These are phyloP conservation scores for Cyberlindnera misumaiensis DNA, from an alignment of 805 yeast genomes.

Conservation along the genomic window DNA sequence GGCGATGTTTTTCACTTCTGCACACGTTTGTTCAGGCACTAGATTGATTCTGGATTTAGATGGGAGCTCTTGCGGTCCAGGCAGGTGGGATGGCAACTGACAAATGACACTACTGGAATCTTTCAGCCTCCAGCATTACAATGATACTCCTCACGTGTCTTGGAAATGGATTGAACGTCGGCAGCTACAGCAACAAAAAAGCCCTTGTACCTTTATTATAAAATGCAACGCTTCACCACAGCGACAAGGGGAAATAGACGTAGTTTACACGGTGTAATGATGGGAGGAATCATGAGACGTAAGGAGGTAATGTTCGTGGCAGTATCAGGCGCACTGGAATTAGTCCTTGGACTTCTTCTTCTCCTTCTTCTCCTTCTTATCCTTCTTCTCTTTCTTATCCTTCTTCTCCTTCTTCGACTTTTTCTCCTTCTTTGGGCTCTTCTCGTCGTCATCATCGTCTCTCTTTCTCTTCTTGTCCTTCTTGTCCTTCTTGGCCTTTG, in stretches of 20 bases:
- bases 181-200: not conserved
- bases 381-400: slow-evolving; percentile 15
- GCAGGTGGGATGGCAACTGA: too few relatives aligned
- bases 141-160: too few relatives aligned
- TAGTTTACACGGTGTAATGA: not conserved
- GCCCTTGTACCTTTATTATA: slow-evolving; percentile 3
- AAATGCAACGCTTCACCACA: slow-evolving; percentile 6
- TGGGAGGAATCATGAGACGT: not conserved
- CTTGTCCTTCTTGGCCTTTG: slow-evolving; percentile 28
- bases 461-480: slow-evolving; percentile 31
- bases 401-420: slow-evolving; percentile 17
- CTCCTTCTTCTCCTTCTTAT: slow-evolving; percentile 15
- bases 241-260: not conserved
- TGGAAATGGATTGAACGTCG: too few relatives aligned
- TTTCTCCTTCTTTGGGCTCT: slow-evolving; percentile 24
- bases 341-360: slow-evolving; percentile 16
- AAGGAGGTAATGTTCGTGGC: not conserved
- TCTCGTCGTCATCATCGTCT: slow-evolving; percentile 30
- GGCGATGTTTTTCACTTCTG: not conserved
- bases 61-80: not conserved
- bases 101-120: too few relatives aligned
- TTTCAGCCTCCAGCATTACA: too few relatives aligned
- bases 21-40: too few relatives aligned
- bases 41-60: too few relatives aligned
- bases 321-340: not conserved